A percentile compares a stretch with the other conserved stretches of the same genome.
These are phyloP conservation scores for Penicillium sp. DNA, from an alignment of 2,329 filamentous ascomycete species.

Conservation along the genomic window DNA sequence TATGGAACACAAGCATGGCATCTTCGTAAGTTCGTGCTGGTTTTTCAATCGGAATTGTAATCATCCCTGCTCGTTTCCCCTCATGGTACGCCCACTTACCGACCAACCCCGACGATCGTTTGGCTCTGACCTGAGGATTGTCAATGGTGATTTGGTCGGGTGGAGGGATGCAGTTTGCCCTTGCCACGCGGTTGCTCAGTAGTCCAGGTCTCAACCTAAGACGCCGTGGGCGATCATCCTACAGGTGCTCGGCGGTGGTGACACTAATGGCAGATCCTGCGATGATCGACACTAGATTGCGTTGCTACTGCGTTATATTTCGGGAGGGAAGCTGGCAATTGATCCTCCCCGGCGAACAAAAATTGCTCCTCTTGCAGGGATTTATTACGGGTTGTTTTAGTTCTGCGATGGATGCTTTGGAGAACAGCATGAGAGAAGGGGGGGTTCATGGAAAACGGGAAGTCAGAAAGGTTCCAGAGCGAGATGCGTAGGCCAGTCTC, in stretches of 20 bases:
- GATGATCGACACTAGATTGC: conserved; percentile 14
- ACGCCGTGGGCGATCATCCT: no score
- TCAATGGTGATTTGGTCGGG: conserved; percentile 3
- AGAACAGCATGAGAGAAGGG: not conserved
- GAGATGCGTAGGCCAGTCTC: not conserved
- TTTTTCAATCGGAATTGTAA: not conserved
- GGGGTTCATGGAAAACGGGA: not conserved
- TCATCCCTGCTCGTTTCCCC: not conserved
- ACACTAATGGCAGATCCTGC: conserved; percentile 19
- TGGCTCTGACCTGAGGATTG: conserved; percentile 6
- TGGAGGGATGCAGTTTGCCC: not conserved
- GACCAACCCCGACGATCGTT: conserved; percentile 10
- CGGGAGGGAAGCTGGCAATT: conserved; percentile 14
- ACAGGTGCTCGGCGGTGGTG: not conserved
- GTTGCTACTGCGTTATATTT: not conserved
- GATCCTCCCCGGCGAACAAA: conserved; percentile 11
- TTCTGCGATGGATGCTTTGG: not conserved
- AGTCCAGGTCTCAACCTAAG: not conserved
- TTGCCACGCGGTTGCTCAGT: not conserved
- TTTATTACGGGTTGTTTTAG: not conserved
- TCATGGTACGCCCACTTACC: conserved; percentile 2
- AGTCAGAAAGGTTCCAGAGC: not conserved
- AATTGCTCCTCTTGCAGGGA: not conserved
- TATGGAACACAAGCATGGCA: not conserved
- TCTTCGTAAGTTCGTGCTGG: not conserved